Conservation (phyloP, 2,329 filamentous ascomycete species). For the Alternaria alternata region DNA sequence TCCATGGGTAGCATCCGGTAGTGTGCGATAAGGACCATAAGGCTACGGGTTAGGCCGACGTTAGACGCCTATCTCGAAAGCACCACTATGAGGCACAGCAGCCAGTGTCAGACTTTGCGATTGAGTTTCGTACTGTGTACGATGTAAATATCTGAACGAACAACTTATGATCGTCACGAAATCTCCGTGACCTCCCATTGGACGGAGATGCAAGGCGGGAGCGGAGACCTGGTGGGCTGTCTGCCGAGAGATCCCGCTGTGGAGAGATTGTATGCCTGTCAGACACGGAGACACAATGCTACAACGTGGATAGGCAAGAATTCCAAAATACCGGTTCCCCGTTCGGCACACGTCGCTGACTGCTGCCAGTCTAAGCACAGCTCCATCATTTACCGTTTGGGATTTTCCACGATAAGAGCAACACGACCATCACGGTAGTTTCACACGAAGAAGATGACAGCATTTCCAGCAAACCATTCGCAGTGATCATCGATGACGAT, state of each 20-base stretch:
- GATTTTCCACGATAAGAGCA: slow-evolving; percentile 25
- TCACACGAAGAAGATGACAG: slow-evolving; percentile 34
- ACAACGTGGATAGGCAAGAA: not conserved
- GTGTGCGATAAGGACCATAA: not conserved
- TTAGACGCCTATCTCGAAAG: slow-evolving; percentile 15
- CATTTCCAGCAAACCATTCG: slow-evolving; percentile 27
- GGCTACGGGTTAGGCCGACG: not conserved
- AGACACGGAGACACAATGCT: slow-evolving; percentile 12
- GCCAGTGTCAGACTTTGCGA: not conserved
- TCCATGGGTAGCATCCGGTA: slow-evolving; percentile 2
- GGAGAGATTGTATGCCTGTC: slow-evolving; percentile 20
- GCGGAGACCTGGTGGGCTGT: slow-evolving; percentile 17
- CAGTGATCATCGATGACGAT: slow-evolving; percentile 34
- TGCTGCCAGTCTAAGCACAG: slow-evolving; percentile 11
- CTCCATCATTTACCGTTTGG: slow-evolving; percentile 13
- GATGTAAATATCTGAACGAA: slow-evolving; percentile 8
- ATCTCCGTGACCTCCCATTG: slow-evolving; percentile 23
- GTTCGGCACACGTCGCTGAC: slow-evolving; percentile 15
- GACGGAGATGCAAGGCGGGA: slow-evolving; percentile 14
- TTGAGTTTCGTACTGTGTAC: slow-evolving; percentile 11
- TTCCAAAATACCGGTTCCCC: slow-evolving; percentile 13
- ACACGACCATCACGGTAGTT: slow-evolving; percentile 10
- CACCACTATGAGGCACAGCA: slow-evolving; percentile 8
- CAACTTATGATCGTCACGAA: slow-evolving; percentile 23
- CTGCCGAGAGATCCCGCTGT: slow-evolving; percentile 34